Base-by-base conservation (phyloP, 768 basidiomycete species). In the Lactifluus piperatus region DNA sequence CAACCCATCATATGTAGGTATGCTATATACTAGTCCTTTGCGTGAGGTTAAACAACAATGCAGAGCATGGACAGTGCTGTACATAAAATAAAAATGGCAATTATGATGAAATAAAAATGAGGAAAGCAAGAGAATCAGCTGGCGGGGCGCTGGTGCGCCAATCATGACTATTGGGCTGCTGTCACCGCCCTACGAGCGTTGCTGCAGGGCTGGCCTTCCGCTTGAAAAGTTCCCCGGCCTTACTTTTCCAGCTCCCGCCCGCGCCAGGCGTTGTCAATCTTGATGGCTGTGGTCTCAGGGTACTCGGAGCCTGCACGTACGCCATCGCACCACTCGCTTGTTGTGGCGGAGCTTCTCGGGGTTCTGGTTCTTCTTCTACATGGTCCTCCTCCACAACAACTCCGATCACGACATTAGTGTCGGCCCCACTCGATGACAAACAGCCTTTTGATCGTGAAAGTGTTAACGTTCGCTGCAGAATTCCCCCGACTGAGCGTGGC, bases 381-480 rank as follows among this genome's bases (percentile, higher is more conserved):
- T 58, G 57, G 14, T 58, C 51, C 57, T 64, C 51, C 55, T 65
- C 64, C 14, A 65, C 58, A 30, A 65, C 62, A 5, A 65, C 62
- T 11, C 64, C 64, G 16, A 65, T 60, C 47, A 63, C 58, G 22
- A 65, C 62, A 13, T 49, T 52, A 5, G 58, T 47, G 34, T 64
- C 44, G 30, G 29, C 10, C 5, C 14, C 55, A 34, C 36, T 26
- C 9, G 55, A 29, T 8, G 54, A 46, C 20, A 63, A 26, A 13
- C 10, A 11, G 22, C 34, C 24, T 13, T 57, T 57, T 11, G 63
- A 58, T 48, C 63, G 55, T 8, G 64, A 54, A 9, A 58, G 58
- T 14, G 62, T 30, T 18, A 65, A 51, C 24, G 54, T 65, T 29
- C 64, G 62, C 1, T 62, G 52, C 29, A 65, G 49, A 14, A 60